Conservation (phyloP, 768 basidiomycete species). For the Tulasnella sp. region DNA sequence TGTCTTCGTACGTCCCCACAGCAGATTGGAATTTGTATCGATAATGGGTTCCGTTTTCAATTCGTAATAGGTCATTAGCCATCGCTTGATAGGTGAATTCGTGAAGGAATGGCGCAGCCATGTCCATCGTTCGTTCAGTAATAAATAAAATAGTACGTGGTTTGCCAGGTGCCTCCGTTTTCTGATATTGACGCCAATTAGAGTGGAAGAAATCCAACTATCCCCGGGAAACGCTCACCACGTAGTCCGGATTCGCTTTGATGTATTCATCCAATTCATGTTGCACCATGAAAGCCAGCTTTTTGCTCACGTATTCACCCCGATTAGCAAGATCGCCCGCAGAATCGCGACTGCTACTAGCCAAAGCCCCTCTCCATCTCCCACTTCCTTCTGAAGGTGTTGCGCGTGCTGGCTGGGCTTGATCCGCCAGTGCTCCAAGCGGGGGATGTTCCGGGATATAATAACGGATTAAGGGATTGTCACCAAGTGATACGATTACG, state of each 20-base stretch:
- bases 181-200: conserved; percentile 17
- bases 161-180: conserved; percentile 34
- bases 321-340: conserved; percentile 35
- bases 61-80: conserved; percentile 86
- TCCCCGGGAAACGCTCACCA: conserved; percentile 36
- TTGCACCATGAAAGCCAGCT: conserved; percentile 80
- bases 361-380: conserved; percentile 37
- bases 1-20: conserved; percentile 73
- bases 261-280: conserved; percentile 75
- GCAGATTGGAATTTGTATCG: conserved; percentile 94
- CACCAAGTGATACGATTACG: conserved; percentile 76
- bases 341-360: conserved; percentile 1
- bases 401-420: conserved; percentile 51
- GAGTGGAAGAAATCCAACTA: conserved; percentile 9
- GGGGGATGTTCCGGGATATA: conserved; percentile 78
- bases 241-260: conserved; percentile 73
- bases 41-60: conserved; percentile 77
- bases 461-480: conserved; percentile 87
- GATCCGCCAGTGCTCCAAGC: conserved; percentile 66
- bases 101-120: conserved; percentile 77
- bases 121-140: conserved; percentile 95
- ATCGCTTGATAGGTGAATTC: conserved; percentile 99
- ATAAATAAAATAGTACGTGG: conserved; percentile 75
- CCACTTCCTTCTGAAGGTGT: conserved; percentile 45
- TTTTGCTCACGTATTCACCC: conserved; percentile 57